Percentiles rank a stretch among this genome's conserved stretches.
Evolutionary conservation across 1,139 yeast genomes (phyloP).

Genomic region (Yamadazyma songkhlaensis): DNA sequence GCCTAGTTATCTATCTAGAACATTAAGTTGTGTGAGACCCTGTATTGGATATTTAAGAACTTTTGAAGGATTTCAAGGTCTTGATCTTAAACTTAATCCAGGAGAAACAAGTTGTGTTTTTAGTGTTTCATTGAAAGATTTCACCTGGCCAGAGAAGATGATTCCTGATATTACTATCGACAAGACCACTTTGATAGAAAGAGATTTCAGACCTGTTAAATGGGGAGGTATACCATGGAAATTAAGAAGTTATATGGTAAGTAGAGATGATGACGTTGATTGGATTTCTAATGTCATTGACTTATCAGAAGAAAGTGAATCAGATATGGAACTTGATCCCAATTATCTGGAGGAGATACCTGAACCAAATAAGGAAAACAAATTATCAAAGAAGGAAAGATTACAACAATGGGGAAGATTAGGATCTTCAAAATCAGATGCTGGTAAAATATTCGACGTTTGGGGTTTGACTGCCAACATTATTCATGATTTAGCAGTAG

Average conservation of each 20-base stretch:
- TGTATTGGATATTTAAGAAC: conserved; percentile 62
- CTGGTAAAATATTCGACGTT: conserved; percentile 58
- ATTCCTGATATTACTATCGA: conserved; percentile 13
- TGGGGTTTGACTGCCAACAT: conserved; percentile 95
- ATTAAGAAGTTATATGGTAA: conserved; percentile 57
- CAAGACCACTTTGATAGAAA: conserved; percentile 18
- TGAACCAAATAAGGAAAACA: background rate
- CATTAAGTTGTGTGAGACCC: conserved; percentile 80
- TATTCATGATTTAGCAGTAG: conserved; percentile 69
- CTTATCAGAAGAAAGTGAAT: conserved; percentile 35
- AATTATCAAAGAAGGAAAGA: background rate
- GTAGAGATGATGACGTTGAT: conserved; percentile 41
- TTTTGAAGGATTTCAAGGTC: conserved; percentile 17
- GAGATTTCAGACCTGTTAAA: conserved; percentile 36
- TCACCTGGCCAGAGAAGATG: conserved; percentile 38
- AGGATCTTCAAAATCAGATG: conserved; percentile 37
- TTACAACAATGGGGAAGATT: conserved; percentile 37
- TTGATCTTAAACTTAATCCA: conserved; percentile 53
- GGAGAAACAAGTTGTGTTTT: conserved; percentile 71
- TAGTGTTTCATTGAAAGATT: conserved; percentile 65
- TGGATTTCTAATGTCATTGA: conserved; percentile 66
- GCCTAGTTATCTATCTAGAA: conserved; percentile 77
- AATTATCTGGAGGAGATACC: conserved; percentile 1
- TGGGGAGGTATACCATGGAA: conserved; percentile 78
- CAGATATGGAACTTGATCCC: background rate